These are phyloP conservation scores for Vigna nakashimae DNA, from an alignment of 306 rosid species.

Conservation along the genomic window DNA sequence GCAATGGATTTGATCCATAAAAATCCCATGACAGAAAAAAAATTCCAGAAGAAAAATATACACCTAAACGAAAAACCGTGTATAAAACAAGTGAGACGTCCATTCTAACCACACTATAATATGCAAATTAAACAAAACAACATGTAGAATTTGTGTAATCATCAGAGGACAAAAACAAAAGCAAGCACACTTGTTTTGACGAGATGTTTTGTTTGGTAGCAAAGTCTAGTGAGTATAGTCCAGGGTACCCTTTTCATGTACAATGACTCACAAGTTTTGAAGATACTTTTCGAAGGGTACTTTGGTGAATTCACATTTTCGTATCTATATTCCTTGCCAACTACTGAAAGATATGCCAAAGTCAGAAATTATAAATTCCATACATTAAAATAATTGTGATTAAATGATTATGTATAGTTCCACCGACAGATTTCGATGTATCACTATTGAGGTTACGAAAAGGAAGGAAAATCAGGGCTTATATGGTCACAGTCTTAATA, in stretches of 20 bases:
- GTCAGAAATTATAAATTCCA: constrained; percentile 15
- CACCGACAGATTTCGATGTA: constrained; percentile 54
- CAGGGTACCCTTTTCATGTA: constrained; percentile 13
- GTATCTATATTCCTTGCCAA: constrained; percentile 36
- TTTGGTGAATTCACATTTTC: constrained; percentile 11
- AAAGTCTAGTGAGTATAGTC: constrained; percentile 18
- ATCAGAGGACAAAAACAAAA: neutral
- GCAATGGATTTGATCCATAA: neutral
- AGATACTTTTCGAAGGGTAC: constrained; percentile 6
- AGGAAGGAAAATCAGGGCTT: neutral
- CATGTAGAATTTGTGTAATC: constrained; percentile 37
- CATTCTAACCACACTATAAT: constrained; percentile 1
- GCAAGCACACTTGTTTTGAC: constrained; percentile 45
- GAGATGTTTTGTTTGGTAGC: constrained; percentile 17
- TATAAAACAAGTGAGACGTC: constrained; percentile 33
- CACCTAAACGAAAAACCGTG: constrained; percentile 17
- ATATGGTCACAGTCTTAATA: constrained; percentile 1
- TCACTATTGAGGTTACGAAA: neutral
- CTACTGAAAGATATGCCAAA: constrained; percentile 38
- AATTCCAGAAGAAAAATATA: neutral
- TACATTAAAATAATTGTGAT: constrained; percentile 24
- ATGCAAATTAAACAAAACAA: constrained; percentile 3
- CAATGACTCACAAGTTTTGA: neutral
- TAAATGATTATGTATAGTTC: constrained; percentile 41
- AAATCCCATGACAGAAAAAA: neutral